Evolutionary conservation across 306 rosid genomes (phyloP), one percentile per base, ranked within the genome.

Genomic region (Fragaria iinumae): DNA sequence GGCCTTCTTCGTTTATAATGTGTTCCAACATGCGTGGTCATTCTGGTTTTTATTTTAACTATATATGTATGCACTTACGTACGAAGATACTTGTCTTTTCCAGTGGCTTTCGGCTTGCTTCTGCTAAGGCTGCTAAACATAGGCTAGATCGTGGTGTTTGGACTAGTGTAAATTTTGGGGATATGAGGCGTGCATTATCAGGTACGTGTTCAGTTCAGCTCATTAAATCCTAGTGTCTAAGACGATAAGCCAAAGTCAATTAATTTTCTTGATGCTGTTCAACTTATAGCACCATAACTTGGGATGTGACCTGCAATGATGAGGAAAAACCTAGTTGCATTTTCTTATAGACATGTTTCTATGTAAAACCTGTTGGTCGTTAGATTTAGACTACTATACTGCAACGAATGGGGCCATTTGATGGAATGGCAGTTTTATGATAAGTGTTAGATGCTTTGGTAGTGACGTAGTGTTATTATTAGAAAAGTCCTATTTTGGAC

Each of bases 91-190:
- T 81, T 71, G n/a, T 59, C 36, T 68, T 82, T 62, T 79, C 86
- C 88, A 95, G 97, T 86, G 93, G 90, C 71, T 90, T 87, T 83
- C 90, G 88, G 79, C 85, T 88, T 82, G 98, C 97, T 73, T 95
- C 97, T 67, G 93, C 97, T 34, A 92, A 92, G 88, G 97, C 96
- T 82, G 96, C 93, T 86, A 93, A 81, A 82, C 98, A 94, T 79
- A 89, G 97, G 79, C 86, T 94, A 55, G 91, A 89, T 70, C 88
- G 96, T 69, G 96, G 96, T 71, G 92, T 94, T 83, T 94, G 98
- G 96, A 94, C 97, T 71, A 94, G 93, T 36, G 93, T 89, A 71
- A 89, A 86, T 52, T 90, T 90, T 75, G 98, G 96, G 59, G 97
- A 94, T 82, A 94, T 94, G 93, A 88, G 97, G 88, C 97, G 97